phyloP scores from a whole-genome alignment of 2,329 filamentous ascomycete genomes.

The Hypoxylon sp. region DNA sequence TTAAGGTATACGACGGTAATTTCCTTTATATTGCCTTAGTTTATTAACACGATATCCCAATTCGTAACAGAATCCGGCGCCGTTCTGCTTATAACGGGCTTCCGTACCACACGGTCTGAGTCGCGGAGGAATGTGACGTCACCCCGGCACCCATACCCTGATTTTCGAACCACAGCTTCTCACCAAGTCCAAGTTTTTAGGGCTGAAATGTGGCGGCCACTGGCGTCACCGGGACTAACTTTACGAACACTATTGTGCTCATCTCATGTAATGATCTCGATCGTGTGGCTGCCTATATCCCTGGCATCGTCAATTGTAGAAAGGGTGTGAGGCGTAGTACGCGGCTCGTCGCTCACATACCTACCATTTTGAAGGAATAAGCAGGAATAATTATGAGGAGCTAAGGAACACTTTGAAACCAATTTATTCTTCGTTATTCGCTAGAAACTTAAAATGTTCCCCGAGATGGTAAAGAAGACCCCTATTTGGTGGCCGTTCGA shows the following conservation, averaged over 20 bases:
- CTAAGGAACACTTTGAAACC: not conserved
- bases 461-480: conserved; percentile 12
- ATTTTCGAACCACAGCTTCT: conserved; percentile 34
- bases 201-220: conserved; percentile 24
- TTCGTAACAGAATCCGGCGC: conserved; percentile 14
- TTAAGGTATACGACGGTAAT: conserved; percentile 1
- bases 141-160: conserved; percentile 34
- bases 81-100: conserved; percentile 36
- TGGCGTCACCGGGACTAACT: conserved; percentile 39
- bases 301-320: not conserved
- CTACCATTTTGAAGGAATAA: too few species aligned
- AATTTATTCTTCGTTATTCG: too few species aligned
- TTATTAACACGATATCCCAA: not conserved
- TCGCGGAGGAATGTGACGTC: conserved; percentile 42
- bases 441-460: conserved; percentile 6
- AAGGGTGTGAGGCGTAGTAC: conserved; percentile 5
- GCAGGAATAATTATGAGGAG: not conserved
- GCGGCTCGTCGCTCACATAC: not conserved
- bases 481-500: conserved; percentile 1
- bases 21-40: conserved; percentile 16
- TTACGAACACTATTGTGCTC: conserved; percentile 31
- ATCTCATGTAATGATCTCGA: conserved; percentile 35
- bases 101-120: conserved; percentile 31
- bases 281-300: conserved; percentile 23
- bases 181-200: conserved; percentile 36